Base-by-base conservation (phyloP, 352 stramenopile genomes). In the Pythium phragmitis region DNA sequence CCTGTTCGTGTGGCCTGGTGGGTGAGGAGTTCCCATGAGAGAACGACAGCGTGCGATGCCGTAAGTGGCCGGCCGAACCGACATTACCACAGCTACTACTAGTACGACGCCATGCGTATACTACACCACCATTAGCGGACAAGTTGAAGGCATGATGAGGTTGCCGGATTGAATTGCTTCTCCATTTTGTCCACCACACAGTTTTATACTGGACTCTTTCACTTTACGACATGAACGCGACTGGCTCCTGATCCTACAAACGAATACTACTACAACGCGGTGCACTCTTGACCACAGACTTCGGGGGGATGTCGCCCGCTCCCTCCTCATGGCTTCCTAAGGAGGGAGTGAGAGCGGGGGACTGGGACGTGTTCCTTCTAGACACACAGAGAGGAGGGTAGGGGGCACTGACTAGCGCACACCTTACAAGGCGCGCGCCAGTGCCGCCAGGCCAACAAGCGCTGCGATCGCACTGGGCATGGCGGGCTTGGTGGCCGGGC, bases 341-440 rank as follows among this genome's bases (percentile, higher is more conserved):
- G 34, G 34, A 13, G 34, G 11, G 34, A 1, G 34, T 11, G 34
- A 37, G 33, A 37, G 33, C 33, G 34, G 34, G 34, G 4, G 34
- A 39, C 34, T 11, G 34, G 34, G 26, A 49, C 17, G 34, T 36
- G 36, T 36, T 36, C n/a, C 52, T 59, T 49, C 36, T 49, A 48
- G 28, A 56, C 49, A 37, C 28, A 56, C 12, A 56, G 16, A 36
- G 13, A 37, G 14, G 12, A 13, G 30, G 23, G 34, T 2, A 39
- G 7, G 11, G 7, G 34, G 34, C 34, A 6, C 34, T 5, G 26
- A 49, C 39, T 51, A n/a, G 54, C 26, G 23, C 21, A 30, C 37
- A 42, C 11, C 36, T 67, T 57, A 67, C 60, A 67, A 55, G 47
- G 52, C 60, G 54, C 60, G 60, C 42, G 39, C 60, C 11, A 67